Conservation (phyloP, 257 asterid genomes). For the Solanum corneliomulleri region DNA sequence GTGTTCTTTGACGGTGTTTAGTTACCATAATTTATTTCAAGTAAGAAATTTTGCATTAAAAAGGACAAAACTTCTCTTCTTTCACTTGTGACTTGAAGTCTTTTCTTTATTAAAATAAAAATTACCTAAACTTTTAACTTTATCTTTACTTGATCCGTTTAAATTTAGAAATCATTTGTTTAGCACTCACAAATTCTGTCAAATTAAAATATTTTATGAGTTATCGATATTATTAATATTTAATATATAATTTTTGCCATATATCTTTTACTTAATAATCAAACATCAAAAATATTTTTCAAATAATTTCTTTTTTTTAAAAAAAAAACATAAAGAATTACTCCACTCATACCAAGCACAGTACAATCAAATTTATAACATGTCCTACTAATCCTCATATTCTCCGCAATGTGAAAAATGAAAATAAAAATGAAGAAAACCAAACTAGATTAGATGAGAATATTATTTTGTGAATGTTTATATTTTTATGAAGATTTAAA, state of each 20-base stretch:
- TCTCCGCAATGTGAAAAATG: background rate
- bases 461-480: background rate
- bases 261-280: background rate
- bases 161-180: background rate
- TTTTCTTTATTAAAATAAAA: background rate
- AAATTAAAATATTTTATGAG: too few species aligned
- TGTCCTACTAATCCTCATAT: background rate
- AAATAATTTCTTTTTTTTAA: too few species aligned
- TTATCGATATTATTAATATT: background rate
- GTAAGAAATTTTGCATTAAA: background rate
- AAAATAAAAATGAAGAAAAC: too few species aligned
- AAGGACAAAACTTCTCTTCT: too few species aligned
- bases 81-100: background rate
- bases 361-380: background rate
- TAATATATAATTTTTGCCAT: too few species aligned
- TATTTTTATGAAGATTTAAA: background rate
- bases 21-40: background rate
- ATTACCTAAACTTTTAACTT: too few species aligned
- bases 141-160: background rate
- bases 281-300: too few species aligned
- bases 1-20: too few species aligned
- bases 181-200: background rate
- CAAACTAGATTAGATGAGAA: too few species aligned
- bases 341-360: background rate
- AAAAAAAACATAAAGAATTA: background rate